Evolutionary conservation across 352 stramenopile species (phyloP), one percentile per base, ranked within the genome.

Genomic region (Thraustochytrium sp.): DNA sequence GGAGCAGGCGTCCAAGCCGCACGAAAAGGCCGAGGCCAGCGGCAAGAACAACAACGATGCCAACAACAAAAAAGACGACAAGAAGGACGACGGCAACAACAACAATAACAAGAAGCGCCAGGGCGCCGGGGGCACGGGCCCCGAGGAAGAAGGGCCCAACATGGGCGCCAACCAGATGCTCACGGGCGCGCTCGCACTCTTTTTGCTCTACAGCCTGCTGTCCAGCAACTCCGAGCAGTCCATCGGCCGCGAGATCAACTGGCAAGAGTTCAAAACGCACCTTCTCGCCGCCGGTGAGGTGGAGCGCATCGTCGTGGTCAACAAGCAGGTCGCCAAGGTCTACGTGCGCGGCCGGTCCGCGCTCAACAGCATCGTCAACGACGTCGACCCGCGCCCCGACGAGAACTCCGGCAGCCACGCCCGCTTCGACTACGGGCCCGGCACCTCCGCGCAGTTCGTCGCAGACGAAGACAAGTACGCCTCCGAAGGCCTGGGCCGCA

Each of bases 241-340:
- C 8, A 76, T 85, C 31, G 76, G 84, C 49, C 18, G 94, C 84
- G 92, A 96, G 86, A 94, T 96, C 84, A 96, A 90, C 68, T 96
- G 94, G 87, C 92, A 96, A 82, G 92, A 96, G 74, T 95, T 96
- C 87, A 91, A 92, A 51, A 95, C 92, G 76, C 89, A 89, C 40
- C 91, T 96, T 64, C 85, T 96, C 48, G 90, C 94, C 77, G 88
- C 89, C 4, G 92, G 92, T 26, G 90, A 88, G 62, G 92, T 96
- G 31, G 92, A 96, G 63, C 93, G 94, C 84, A 86, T 96, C 2
- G 91, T 94, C 8, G 88, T 96, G 11, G 90, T 96, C 36, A 96
- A 96, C 88, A 96, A 96, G 82, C 94, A 93, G 86, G 93, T 94
- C 78, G 92, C 91, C 48, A 93, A 94, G 85, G 92, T 96, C 54